Conservation (phyloP, 1,139 yeast genomes). For the Zygotorulaspora mrakii region DNA sequence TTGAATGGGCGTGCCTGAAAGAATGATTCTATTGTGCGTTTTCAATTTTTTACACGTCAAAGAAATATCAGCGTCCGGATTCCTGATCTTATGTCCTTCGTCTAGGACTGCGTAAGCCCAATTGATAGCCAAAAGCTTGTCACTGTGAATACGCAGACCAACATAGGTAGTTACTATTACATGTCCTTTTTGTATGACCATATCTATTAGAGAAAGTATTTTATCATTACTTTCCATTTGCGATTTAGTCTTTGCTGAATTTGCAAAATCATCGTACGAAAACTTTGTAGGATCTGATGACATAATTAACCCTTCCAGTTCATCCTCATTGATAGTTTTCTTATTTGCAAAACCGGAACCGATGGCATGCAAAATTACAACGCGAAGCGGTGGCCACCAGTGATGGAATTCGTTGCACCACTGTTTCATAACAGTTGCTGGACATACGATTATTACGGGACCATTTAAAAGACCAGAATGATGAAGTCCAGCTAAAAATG, state of each 20-base stretch:
- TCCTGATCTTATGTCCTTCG: conserved; percentile 95
- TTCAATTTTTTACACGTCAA: conserved; percentile 76
- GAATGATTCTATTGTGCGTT: conserved; percentile 76
- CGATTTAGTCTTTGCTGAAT: conserved; percentile 28
- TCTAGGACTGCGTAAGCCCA: conserved; percentile 94
- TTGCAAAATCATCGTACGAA: conserved; percentile 36
- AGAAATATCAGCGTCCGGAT: conserved; percentile 89
- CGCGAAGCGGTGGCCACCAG: conserved; percentile 97
- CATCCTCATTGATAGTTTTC: conserved; percentile 43
- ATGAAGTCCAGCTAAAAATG: conserved; percentile 86
- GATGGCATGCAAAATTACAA: conserved; percentile 83
- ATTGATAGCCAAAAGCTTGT: conserved; percentile 56
- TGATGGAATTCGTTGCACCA: conserved; percentile 95
- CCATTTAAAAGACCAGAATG: conserved; percentile 70
- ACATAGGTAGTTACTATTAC: conserved; percentile 88
- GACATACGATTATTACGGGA: conserved; percentile 86
- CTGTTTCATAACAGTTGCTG: conserved; percentile 92
- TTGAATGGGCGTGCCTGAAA: conserved; percentile 96
- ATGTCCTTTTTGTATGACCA: conserved; percentile 55
- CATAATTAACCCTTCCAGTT: conserved; percentile 41
- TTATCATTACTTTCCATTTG: conserved; percentile 30
- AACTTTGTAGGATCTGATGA: conserved; percentile 47
- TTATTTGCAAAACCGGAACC: conserved; percentile 76
- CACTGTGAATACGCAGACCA: conserved; percentile 77
- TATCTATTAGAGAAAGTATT: conserved; percentile 35